Base-by-base conservation (phyloP, 805 yeast species). In the Sugiyamaella floridensis region DNA sequence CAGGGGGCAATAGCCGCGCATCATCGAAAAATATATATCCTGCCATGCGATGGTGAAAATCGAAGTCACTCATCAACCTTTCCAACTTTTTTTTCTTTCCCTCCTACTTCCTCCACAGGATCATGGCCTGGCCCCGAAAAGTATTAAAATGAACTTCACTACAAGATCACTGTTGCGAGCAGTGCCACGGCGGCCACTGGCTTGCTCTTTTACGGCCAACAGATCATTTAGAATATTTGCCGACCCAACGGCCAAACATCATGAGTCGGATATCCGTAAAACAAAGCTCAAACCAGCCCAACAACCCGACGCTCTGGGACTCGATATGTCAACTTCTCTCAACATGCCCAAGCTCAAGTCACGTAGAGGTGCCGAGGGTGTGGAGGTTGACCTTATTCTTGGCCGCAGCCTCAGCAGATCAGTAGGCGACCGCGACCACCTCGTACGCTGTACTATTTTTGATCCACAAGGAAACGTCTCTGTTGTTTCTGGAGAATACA, bases 401-500 rank as follows among this genome's bases (percentile, higher is more conserved):
- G 60, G 61, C 37, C 47, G 64, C 29, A 53, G 57, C 40, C 43
- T 63, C 10, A 45, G 53, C 11, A 26, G 56, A 48, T 11, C 54
- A 18, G 37, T 55, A n/a, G 60, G 60, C 14, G 61, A 60, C 49
- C 26, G 60, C 10, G 61, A 60, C n/a, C 58, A 59, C 65, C 76
- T 72, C 29, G 82, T 89, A 18, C 74, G 89, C 32, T 92, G 97
- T 61, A 92, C 98, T 1, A 79, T 87, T 0, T 82, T 93, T 58
- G 89, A 90, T 62, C 57, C 63, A 2, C 65, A 73, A 1, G 97
- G 98, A 0, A 76, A 81, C 43, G 82, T 87, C 20, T 74, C 77
- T 1, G 82, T 85, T 0, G 83, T 85, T 1, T 83, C 92, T 1
- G 77, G 82, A 45, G 86, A 82, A 61, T 82, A 85, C 66, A 87